Conservation (phyloP, 352 stramenopile species). For the Peronosclerospora sorghi region DNA sequence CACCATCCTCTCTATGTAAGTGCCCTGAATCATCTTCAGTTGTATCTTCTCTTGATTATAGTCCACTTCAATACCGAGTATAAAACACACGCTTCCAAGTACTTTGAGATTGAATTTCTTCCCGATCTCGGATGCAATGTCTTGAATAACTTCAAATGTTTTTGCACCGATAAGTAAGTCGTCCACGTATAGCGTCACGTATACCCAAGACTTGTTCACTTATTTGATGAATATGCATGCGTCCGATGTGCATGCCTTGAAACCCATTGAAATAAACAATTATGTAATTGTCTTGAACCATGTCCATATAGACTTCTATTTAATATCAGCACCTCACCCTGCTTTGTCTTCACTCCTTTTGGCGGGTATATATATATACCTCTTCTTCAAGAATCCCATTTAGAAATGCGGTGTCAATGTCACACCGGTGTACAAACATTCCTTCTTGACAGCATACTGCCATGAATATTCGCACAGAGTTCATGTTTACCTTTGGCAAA, state of each 20-base stretch:
- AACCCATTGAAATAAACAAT: conserved; percentile 3
- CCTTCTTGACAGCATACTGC: not conserved
- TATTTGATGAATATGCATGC: not conserved
- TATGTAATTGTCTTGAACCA: conserved; percentile 19
- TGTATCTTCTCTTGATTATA: not conserved
- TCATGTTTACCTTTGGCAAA: not conserved
- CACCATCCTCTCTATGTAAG: not conserved
- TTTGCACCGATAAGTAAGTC: not conserved
- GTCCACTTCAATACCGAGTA: not conserved
- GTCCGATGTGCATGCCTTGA: not conserved
- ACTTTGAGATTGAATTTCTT: not conserved
- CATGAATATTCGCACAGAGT: not conserved
- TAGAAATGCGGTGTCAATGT: conserved; percentile 1
- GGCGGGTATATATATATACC: not conserved
- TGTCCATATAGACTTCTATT: conserved; percentile 18
- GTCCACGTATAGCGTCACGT: not conserved
- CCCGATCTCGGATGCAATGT: not conserved
- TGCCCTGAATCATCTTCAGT: not conserved
- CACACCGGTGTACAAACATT: conserved; percentile 1
- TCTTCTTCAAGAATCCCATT: conserved; percentile 1
- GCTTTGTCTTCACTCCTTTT: not conserved
- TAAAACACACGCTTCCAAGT: not conserved
- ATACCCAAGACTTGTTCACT: not conserved
- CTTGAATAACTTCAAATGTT: too few relatives aligned
- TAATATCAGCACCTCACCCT: not conserved